Evolutionary conservation across 1,139 yeast genomes (phyloP).

Genomic region (Zygosaccharomyces pseudobailii): DNA sequence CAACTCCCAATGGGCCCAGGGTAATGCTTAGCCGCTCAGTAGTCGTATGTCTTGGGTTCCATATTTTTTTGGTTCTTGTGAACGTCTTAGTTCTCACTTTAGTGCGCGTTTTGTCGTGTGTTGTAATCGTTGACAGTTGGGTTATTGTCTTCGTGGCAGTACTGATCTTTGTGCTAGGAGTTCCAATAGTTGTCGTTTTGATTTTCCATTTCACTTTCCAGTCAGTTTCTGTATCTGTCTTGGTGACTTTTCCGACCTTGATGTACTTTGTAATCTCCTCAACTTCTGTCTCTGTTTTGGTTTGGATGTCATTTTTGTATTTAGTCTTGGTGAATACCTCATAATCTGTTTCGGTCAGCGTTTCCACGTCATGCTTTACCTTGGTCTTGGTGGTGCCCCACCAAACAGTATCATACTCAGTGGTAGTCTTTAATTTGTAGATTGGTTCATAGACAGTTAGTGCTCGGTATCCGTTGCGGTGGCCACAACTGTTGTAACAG

Average conservation of each 20-base stretch:
- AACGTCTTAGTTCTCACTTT: constrained; percentile 3
- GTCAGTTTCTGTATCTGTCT: constrained; percentile 7
- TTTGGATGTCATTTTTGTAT: constrained; percentile 10
- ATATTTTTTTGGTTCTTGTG: constrained; percentile 4
- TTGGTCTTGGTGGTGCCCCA: constrained; percentile 15
- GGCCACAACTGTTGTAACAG: constrained; percentile 7
- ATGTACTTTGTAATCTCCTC: constrained; percentile 5
- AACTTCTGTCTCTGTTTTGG: constrained; percentile 10
- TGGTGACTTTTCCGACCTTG: constrained; percentile 6
- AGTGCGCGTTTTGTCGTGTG: constrained; percentile 15
- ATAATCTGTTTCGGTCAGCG: constrained; percentile 23
- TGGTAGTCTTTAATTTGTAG: constrained; percentile 6
- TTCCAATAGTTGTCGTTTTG: constrained; percentile 8
- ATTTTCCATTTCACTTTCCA: constrained; percentile 8
- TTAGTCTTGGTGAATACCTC: constrained; percentile 17
- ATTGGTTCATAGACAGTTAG: constrained; percentile 7
- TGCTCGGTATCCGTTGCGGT: constrained; percentile 7
- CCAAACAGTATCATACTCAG: constrained; percentile 11
- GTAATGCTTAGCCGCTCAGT: not conserved
- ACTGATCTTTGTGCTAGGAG: constrained; percentile 11
- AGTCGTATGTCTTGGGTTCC: constrained; percentile 6
- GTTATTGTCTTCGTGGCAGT: constrained; percentile 20
- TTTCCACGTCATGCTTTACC: constrained; percentile 15
- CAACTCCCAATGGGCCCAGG: not conserved
- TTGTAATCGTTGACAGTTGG: constrained; percentile 19